Base-by-base conservation (phyloP, 2,329 filamentous ascomycete genomes). In the Trichophyton simii region DNA sequence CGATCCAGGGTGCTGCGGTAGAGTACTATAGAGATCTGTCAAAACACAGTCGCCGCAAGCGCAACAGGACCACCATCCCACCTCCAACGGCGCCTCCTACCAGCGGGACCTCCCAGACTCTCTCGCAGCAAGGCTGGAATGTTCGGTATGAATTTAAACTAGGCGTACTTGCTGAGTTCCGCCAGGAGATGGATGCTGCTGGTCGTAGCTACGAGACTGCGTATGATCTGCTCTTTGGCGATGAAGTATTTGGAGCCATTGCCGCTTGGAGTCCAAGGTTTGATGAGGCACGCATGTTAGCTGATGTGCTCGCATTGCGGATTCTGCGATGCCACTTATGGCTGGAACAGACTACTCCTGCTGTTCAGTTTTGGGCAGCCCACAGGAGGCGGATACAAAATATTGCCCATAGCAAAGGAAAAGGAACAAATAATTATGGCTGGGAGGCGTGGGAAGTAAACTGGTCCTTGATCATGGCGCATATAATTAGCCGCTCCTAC, bases 1-100 rank as follows among this genome's bases (percentile, higher is more conserved):
- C 86, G 0, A 73, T 96, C 52, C 90, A 92, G 63, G 83, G 86
- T 0, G 79, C 85, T 20, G 85, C 89, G 20, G 78, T 92, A 54
- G 94, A 99, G 68, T 96, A 96, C 73, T 97, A 97, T 72, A 82
- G 91, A 54, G 92, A 99, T 68, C 80, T 97, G 11, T 91, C 90
- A n/a, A 91, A 95, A 63, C 92, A 96, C 77, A 82, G 88, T 8
- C 84, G 91, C 66, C 87, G 94, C 71, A 97, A 97, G 78, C 87
- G 89, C 66, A 87, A 88, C 55, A 83, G 91, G 62, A 87, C 89
- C 6, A 80, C 84, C 18, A 85, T 88, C 13, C 91, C 91, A 9
- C 85, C 87, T 57, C 90, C 91, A 2, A 92, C 90, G 5, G 81
- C 89, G 36, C 89, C 91, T 3, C 89, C 90, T 0, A 92, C 89